Evolutionary conservation across 805 yeast genomes (phyloP).

Genomic region (Saccharomycodes ludwigii): DNA sequence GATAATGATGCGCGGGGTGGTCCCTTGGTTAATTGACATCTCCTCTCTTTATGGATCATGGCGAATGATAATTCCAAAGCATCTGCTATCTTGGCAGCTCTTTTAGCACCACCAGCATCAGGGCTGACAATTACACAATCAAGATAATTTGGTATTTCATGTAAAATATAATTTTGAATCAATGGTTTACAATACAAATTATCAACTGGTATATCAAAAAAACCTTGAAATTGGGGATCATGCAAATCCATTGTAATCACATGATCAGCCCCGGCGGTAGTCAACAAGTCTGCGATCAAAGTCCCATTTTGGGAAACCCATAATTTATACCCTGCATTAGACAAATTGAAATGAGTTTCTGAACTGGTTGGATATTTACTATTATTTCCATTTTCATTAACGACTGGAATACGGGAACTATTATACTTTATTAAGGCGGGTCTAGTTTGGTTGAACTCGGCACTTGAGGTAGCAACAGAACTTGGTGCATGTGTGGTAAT

Average conservation of each 20-base stretch:
- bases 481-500: conserved; percentile 15
- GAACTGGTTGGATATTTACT: conserved; percentile 11
- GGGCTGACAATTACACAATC: conserved; percentile 92
- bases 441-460: conserved; percentile 9
- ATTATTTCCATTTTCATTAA: conserved; percentile 22
- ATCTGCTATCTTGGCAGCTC: conserved; percentile 93
- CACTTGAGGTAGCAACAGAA: conserved; percentile 1
- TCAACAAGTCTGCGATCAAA: conserved; percentile 72
- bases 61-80: conserved; percentile 82
- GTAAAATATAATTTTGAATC: conserved; percentile 70
- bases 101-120: conserved; percentile 97
- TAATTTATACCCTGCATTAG: conserved; percentile 65
- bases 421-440: conserved; percentile 8
- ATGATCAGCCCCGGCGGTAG: conserved; percentile 92
- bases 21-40: conserved; percentile 32
- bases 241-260: conserved; percentile 96
- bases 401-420: conserved; percentile 22
- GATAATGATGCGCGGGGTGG: conserved; percentile 23
- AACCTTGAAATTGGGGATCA: conserved; percentile 97
- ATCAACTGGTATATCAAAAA: conserved; percentile 92
- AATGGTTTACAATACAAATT: conserved; percentile 83
- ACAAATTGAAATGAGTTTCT: conserved; percentile 23
- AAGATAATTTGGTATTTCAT: conserved; percentile 57
- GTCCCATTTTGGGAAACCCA: conserved; percentile 98
- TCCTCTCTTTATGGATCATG: conserved; percentile 84